Conservation (phyloP, 306 rosid species). For the Oemleria cerasiformis region DNA sequence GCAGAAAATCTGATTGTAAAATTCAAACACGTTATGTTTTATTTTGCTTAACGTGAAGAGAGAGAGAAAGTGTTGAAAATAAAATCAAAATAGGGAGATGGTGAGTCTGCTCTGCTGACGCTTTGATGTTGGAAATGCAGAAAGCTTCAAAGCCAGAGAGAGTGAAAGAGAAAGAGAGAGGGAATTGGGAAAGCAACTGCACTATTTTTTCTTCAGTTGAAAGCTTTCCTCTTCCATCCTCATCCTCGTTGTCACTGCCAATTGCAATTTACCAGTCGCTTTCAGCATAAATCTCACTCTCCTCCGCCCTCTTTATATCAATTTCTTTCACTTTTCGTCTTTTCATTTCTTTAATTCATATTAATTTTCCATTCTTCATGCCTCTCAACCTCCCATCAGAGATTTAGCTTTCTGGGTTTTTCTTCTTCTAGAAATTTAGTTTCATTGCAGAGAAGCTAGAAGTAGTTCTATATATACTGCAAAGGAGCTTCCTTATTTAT, state of each 20-base stretch:
- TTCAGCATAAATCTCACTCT: slow-evolving; percentile 24
- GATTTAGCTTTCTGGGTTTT: slow-evolving; percentile 14
- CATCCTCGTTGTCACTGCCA: slow-evolving; percentile 1
- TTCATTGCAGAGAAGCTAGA: not conserved
- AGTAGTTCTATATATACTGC: slow-evolving; percentile 11
- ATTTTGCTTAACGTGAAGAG: slow-evolving; percentile 10
- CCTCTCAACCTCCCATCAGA: slow-evolving; percentile 1
- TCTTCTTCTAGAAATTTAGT: not conserved
- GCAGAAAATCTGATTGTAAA: not conserved
- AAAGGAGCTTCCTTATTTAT: not conserved
- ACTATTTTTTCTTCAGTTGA: slow-evolving; percentile 25
- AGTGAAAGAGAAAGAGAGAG: not conserved
- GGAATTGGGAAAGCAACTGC: slow-evolving; percentile 13
- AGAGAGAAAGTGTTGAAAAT: not conserved
- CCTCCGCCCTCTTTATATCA: not conserved
- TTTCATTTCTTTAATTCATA: not conserved
- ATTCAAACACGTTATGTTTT: not conserved
- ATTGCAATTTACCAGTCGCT: slow-evolving; percentile 23
- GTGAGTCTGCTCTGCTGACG: not conserved
- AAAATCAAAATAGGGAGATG: not conserved
- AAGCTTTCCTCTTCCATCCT: slow-evolving; percentile 23
- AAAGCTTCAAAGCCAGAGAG: not conserved
- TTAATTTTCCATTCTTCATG: not conserved
- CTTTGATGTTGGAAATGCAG: not conserved
- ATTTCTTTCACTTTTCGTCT: not conserved